Evolutionary conservation across 129 eudicot genomes (phyloP).

Genomic region (Lactuca saligna): DNA sequence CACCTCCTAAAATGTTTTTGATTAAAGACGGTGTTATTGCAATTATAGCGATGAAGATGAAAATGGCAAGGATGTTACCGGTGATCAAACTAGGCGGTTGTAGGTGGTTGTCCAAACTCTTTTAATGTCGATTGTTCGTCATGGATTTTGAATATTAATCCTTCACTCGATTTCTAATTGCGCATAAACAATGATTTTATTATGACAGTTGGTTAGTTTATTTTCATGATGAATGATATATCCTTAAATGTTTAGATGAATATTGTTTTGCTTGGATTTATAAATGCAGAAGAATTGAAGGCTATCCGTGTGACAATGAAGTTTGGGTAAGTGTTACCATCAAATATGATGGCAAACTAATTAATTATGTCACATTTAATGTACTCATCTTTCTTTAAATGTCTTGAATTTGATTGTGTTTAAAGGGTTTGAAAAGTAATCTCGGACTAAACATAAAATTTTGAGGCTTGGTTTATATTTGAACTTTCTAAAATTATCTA

Average conservation of each 20-base stretch:
- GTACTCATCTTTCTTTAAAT: conserved; percentile 35
- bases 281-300: conserved; percentile 28
- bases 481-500: no score
- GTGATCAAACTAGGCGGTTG: background rate
- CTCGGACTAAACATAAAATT: conserved; percentile 6
- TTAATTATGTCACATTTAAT: conserved; percentile 29
- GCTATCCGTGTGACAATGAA: conserved; percentile 38
- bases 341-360: conserved; percentile 29
- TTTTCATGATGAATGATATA: background rate
- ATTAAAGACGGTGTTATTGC: no score
- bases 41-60: background rate
- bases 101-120: background rate
- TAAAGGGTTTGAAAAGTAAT: conserved; percentile 17
- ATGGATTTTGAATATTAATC: background rate
- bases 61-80: background rate
- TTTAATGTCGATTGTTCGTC: background rate
- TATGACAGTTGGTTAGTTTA: conserved; percentile 3
- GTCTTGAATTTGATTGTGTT: conserved; percentile 25
- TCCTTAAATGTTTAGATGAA: background rate
- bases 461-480: background rate
- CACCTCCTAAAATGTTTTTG: no score
- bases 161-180: background rate
- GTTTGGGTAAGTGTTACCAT: conserved; percentile 27
- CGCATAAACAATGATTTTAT: background rate
- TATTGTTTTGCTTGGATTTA: conserved; percentile 21